These are phyloP conservation scores for Leucoagaricus sp. DNA, from an alignment of 1,284 basidiomycete species.

Conservation along the genomic window DNA sequence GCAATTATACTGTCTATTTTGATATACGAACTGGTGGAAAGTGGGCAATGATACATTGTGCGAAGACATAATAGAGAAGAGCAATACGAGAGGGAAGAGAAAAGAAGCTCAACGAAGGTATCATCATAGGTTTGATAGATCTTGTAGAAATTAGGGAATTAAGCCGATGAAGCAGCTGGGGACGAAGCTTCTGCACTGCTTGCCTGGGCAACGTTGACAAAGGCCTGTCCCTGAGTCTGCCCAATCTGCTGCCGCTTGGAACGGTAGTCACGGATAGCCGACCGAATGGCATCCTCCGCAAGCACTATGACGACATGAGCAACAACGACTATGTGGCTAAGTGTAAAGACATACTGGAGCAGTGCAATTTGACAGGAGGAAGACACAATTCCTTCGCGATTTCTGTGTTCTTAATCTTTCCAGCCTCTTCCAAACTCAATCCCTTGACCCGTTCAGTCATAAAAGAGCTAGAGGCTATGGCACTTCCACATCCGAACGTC, in stretches of 20 bases:
- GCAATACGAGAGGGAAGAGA: slow-evolving; percentile 14
- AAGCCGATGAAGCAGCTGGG: slow-evolving; percentile 12
- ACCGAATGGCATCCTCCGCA: slow-evolving; percentile 97
- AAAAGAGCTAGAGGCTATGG: slow-evolving; percentile 95
- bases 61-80: neutral
- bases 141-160: slow-evolving; percentile 1
- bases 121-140: neutral
- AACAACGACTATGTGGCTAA: slow-evolving; percentile 17
- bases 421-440: slow-evolving; percentile 90
- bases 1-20: slow-evolving; percentile 3
- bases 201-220: slow-evolving; percentile 77
- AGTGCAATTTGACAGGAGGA: slow-evolving; percentile 96
- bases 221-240: slow-evolving; percentile 61
- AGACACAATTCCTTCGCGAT: slow-evolving; percentile 96
- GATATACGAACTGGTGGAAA: neutral
- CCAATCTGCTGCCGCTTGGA: slow-evolving; percentile 66
- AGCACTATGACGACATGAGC: slow-evolving; percentile 60
- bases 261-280: slow-evolving; percentile 91
- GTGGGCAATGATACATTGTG: slow-evolving; percentile 11
- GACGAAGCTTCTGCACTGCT: neutral
- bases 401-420: slow-evolving; percentile 98
- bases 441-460: slow-evolving; percentile 99
- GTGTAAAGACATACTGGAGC: slow-evolving; percentile 63
- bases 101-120: slow-evolving; percentile 15
- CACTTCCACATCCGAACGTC: slow-evolving; percentile 96